Base-by-base conservation (phyloP, 768 basidiomycete species). In the Mrakia gelida region DNA sequence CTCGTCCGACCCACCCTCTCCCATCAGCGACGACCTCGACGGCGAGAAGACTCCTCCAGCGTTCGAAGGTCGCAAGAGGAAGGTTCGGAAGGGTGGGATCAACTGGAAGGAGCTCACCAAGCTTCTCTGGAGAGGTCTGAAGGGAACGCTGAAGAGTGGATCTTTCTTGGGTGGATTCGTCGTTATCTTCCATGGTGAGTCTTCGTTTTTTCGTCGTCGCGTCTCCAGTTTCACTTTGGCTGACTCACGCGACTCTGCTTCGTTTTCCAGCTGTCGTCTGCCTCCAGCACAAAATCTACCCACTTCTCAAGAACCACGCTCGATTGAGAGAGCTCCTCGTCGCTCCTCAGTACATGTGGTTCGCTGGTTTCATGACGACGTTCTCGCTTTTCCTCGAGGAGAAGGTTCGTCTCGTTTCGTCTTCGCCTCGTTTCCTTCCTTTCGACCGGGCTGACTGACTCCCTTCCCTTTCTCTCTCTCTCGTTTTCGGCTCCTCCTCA, bases 351-450 rank as follows among this genome's bases (percentile, higher is more conserved):
- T 72, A 71, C 73, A 49, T 75, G 32, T 79, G 78, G 78, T 49
- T 79, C 26, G 61, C 71, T 1, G 78, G 78, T 15, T 63, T 72
- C 45, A 23, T 63, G 54, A 79, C 78, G 23, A 61, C 34, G 15
- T 45, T 76, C 43, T 70, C 78, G 5, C 49, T 79, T 2, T 65
- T 75, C 28, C 26, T 71, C 10, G 78, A 79, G 56, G 71, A 77
- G 32, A 77, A 77, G 68, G 68, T 67, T 16, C 34, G 75, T 41
- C 49, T 32, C 34, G 38, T 71, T 71, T n/a, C 41, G 4, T n/a
- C 21, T n/a, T 23, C 43, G 23, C 23, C 23, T 23, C 68, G 5
- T n/a, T 21, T 45, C 18, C 16, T 21, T 56, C 30, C 8, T 16
- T 7, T 52, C 49, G 21, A 1, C 18, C 18, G 15, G 18, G 15